These are phyloP conservation scores for Lecanosticta acicola DNA, from an alignment of 2,329 filamentous ascomycete species.

Conservation along the genomic window DNA sequence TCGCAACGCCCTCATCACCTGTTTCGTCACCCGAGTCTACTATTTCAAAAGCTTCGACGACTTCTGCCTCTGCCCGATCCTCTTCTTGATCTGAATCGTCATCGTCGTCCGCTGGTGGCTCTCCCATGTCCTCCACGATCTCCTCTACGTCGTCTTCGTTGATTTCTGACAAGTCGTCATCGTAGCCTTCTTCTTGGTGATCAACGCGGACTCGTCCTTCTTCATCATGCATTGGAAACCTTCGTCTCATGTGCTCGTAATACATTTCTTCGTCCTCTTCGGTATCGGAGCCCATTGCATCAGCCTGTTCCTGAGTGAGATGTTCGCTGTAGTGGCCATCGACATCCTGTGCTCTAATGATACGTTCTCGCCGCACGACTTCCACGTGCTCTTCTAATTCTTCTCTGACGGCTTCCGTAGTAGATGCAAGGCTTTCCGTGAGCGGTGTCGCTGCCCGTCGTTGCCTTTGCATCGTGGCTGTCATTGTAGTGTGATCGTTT, in stretches of 20 bases:
- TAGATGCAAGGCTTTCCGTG: too few relatives aligned
- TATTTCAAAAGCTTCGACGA: background rate
- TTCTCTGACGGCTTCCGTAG: background rate
- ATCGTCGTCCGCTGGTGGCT: slow-evolving; percentile 9
- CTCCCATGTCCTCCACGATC: slow-evolving; percentile 19
- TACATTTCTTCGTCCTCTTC: slow-evolving; percentile 20
- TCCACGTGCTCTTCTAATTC: background rate
- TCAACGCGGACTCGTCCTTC: background rate
- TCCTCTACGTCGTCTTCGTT: slow-evolving; percentile 19
- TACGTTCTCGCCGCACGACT: background rate
- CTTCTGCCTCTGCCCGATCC: slow-evolving; percentile 8
- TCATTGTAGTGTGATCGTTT: background rate
- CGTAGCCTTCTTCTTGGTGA: slow-evolving; percentile 9
- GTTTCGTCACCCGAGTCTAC: slow-evolving; percentile 10
- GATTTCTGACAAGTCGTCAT: slow-evolving; percentile 14
- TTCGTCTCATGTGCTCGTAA: slow-evolving; percentile 7
- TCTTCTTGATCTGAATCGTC: background rate
- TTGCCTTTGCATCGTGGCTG: too few relatives aligned
- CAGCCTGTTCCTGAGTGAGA: background rate
- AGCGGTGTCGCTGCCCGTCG: too few relatives aligned
- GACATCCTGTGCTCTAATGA: background rate
- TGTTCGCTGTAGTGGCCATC: background rate
- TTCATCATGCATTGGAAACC: slow-evolving; percentile 1
- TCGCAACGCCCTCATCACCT: slow-evolving; percentile 7
- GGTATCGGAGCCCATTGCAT: slow-evolving; percentile 10